Evolutionary conservation across 2,329 filamentous ascomycete genomes (phyloP), one percentile per base, ranked within the genome.

Genomic region (Bipolaris oryzae): DNA sequence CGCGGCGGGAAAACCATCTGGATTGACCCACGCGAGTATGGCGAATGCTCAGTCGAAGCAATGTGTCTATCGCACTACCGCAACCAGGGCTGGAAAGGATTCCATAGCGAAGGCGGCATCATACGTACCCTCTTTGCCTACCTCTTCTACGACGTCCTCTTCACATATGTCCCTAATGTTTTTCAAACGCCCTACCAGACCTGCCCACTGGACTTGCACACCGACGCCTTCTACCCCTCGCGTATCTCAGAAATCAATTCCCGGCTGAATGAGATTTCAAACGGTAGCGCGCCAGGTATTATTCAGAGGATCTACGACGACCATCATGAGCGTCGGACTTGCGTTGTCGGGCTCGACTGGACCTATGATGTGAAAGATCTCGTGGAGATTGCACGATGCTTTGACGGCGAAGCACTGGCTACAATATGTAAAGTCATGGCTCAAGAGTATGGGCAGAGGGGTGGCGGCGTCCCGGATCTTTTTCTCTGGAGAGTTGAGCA

Each of bases 171-270:
- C 5, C 94, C 95, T 23, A 96, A 98, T 67, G 94, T 99, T 53
- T 99, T 99, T 76, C 94, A 98, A 74, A 99, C 95, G 5, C 86
- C 89, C 1, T 99, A 91, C 73, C 95, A 99, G 76, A 96, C 92
- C 0, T 96, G 92, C 70, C 95, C 95, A 1, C 80, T 99, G 3
- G 95, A 99, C 74, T 80, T 99, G 5, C 90, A 96, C 72, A 96
- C 93, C 0, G 95, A 99, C 73, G 88, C 90, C 2, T 99, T 99
- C 79, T 98, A 91, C 72, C 85, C 91, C 0, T 87, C 88, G 1
- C 85, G 95, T n/a, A 87, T 89, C 34, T 92, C 89, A 3, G 93
- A 96, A 78, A 95, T 98, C 73, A 96, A 96, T 71, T 87, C 88
- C 61, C 87, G 93, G 1, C 82, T 98, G 1, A 92, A 91, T 3